These are phyloP conservation scores for Babjeviella inositovora DNA, from an alignment of 805 yeast genomes.

Conservation along the genomic window DNA sequence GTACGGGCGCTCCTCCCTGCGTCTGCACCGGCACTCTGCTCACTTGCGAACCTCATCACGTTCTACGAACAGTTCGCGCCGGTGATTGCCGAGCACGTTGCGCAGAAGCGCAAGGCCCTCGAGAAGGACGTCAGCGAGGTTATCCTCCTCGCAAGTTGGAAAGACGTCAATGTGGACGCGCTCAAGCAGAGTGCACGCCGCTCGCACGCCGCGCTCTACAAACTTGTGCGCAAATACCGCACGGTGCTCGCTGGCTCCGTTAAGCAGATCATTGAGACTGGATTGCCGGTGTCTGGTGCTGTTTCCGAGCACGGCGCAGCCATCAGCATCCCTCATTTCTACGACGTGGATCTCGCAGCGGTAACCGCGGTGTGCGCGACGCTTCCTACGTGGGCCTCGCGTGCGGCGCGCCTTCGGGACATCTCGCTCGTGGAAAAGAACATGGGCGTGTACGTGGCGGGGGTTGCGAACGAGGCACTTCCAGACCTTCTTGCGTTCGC, in stretches of 20 bases:
- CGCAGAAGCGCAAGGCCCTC: constrained; percentile 28
- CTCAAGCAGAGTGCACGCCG: constrained; percentile 85
- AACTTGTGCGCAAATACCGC: constrained; percentile 71
- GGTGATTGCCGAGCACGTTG: constrained; percentile 26
- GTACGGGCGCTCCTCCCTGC: constrained; percentile 12
- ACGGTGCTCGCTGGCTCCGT: constrained; percentile 36
- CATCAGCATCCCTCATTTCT: no score
- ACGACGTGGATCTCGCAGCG: constrained; percentile 2
- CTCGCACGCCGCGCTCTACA: constrained; percentile 76
- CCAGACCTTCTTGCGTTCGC: constrained; percentile 43
- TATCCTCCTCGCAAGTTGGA: constrained; percentile 88
- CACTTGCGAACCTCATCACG: constrained; percentile 38
- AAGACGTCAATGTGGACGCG: constrained; percentile 88
- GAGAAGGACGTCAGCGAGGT: constrained; percentile 77
- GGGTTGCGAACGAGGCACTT: constrained; percentile 13
- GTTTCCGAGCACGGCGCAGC: constrained; percentile 1
- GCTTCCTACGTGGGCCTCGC: constrained; percentile 30
- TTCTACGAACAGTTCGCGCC: constrained; percentile 56
- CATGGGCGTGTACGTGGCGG: constrained; percentile 29
- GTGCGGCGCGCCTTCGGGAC: constrained; percentile 43
- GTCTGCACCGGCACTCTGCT: constrained; percentile 9
- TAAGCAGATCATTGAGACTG: constrained; percentile 39
- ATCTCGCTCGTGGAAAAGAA: constrained; percentile 31
- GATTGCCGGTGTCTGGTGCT: constrained; percentile 11
- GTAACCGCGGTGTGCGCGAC: constrained; percentile 9